A percentile compares a stretch with the other conserved stretches of the same genome.
These are phyloP conservation scores for Hypholoma sublateritium DNA, from an alignment of 768 basidiomycete genomes.

Conservation along the genomic window DNA sequence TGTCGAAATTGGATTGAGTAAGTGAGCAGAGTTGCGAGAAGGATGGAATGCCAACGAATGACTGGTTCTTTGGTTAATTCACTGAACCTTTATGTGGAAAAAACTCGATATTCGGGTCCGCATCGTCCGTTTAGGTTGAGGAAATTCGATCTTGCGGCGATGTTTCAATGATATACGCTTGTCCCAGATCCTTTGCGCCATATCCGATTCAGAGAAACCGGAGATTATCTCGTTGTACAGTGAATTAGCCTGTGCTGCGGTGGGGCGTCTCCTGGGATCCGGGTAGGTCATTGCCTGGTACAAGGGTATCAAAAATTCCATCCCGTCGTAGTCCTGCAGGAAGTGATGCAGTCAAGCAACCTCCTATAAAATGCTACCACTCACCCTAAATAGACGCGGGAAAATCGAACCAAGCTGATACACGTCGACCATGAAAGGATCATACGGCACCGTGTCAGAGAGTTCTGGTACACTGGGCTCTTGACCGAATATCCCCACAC, in stretches of 20 bases:
- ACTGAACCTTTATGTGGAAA: too few relatives aligned
- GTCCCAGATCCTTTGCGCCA: constrained; percentile 1
- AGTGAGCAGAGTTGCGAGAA: too few relatives aligned
- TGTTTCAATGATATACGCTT: neutral
- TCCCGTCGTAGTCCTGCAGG: constrained; percentile 3
- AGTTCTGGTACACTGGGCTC: constrained; percentile 24
- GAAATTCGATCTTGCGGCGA: too few relatives aligned
- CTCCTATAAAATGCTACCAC: neutral
- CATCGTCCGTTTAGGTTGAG: too few relatives aligned
- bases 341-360: neutral
- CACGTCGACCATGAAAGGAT: constrained; percentile 29
- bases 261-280: constrained; percentile 1
- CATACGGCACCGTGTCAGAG: constrained; percentile 18
- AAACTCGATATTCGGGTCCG: too few relatives aligned
- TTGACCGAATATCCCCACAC: constrained; percentile 16
- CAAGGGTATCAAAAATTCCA: constrained; percentile 6
- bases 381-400: neutral
- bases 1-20: too few relatives aligned
- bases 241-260: constrained; percentile 7
- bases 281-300: constrained; percentile 3
- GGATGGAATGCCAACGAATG: too few relatives aligned
- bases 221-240: neutral
- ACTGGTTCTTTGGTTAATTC: too few relatives aligned
- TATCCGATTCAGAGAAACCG: neutral
- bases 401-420: constrained; percentile 24